A percentile compares a stretch with the other conserved stretches of the same genome.
Conservation (phyloP, 78 protist genomes). For the Polysphondylium violaceum region DNA sequence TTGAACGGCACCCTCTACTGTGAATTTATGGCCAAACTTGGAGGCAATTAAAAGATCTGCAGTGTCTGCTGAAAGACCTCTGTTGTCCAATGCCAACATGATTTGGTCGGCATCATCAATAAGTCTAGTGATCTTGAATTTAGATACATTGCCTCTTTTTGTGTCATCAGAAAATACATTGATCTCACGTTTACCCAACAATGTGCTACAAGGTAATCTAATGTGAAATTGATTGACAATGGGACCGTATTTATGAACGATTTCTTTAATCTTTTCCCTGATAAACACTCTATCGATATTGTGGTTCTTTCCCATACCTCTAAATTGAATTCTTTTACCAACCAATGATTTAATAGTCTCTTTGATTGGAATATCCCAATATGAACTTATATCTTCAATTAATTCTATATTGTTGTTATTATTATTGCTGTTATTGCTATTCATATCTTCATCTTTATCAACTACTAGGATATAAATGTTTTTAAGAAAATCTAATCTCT, state of each 20-base stretch:
- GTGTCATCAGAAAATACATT: slow-evolving; percentile 65
- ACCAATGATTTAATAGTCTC: slow-evolving; percentile 25
- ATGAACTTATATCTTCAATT: background rate
- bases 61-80: slow-evolving; percentile 50
- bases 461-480: slow-evolving; percentile 46
- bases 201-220: slow-evolving; percentile 29
- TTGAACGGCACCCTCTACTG: slow-evolving; percentile 43
- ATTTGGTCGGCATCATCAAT: slow-evolving; percentile 72
- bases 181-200: slow-evolving; percentile 58
- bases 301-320: slow-evolving; percentile 55
- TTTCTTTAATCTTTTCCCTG: slow-evolving; percentile 66
- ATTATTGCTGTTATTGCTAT: background rate
- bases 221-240: slow-evolving; percentile 7
- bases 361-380: slow-evolving; percentile 55
- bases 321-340: slow-evolving; percentile 53
- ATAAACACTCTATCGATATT: slow-evolving; percentile 47
- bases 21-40: slow-evolving; percentile 45
- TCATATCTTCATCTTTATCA: background rate
- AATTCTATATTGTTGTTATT: background rate
- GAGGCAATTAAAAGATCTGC: slow-evolving; percentile 60
- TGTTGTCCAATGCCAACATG: slow-evolving; percentile 30
- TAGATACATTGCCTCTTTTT: slow-evolving; percentile 51
- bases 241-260: slow-evolving; percentile 11
- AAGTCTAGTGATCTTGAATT: slow-evolving; percentile 40
- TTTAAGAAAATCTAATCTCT: slow-evolving; percentile 31